Evolutionary conservation across 2,329 filamentous ascomycete species (phyloP).

Genomic region (Colletotrichum tanaceti): DNA sequence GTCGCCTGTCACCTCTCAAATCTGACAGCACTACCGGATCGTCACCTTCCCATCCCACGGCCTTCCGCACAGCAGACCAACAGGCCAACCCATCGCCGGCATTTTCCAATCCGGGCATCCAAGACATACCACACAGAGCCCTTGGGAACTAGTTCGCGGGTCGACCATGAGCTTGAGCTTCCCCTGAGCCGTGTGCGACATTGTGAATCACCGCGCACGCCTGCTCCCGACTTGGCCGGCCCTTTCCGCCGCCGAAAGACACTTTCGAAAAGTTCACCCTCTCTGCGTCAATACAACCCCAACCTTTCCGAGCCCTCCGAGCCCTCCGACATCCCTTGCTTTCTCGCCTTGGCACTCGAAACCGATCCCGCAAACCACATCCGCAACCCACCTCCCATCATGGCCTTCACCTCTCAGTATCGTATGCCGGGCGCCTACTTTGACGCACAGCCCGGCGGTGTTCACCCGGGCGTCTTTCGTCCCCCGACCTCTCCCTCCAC

Average conservation of each 20-base stretch:
- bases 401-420: slow-evolving; percentile 49
- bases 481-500: slow-evolving; percentile 54
- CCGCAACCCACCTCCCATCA: slow-evolving; percentile 31
- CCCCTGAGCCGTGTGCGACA: slow-evolving; percentile 29
- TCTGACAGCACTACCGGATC: slow-evolving; percentile 15
- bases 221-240: neutral
- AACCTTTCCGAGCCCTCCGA: neutral
- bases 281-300: neutral
- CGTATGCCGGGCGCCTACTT: slow-evolving; percentile 52
- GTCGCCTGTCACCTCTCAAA: neutral
- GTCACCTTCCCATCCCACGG: slow-evolving; percentile 10
- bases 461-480: slow-evolving; percentile 60
- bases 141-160: neutral
- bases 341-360: neutral
- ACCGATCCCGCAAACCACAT: neutral
- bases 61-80: slow-evolving; percentile 14
- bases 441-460: slow-evolving; percentile 48
- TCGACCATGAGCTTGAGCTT: slow-evolving; percentile 36
- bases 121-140: slow-evolving; percentile 24
- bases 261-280: too few species aligned
- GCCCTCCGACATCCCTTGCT: slow-evolving; percentile 8
- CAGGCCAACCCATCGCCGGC: neutral
- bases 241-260: slow-evolving; percentile 2
- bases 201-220: slow-evolving; percentile 29
- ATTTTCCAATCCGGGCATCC: neutral